Percentiles rank a stretch among this genome's conserved stretches.
Evolutionary conservation across 2,329 filamentous ascomycete genomes (phyloP).

Genomic region (Exophiala lecanii-corni): DNA sequence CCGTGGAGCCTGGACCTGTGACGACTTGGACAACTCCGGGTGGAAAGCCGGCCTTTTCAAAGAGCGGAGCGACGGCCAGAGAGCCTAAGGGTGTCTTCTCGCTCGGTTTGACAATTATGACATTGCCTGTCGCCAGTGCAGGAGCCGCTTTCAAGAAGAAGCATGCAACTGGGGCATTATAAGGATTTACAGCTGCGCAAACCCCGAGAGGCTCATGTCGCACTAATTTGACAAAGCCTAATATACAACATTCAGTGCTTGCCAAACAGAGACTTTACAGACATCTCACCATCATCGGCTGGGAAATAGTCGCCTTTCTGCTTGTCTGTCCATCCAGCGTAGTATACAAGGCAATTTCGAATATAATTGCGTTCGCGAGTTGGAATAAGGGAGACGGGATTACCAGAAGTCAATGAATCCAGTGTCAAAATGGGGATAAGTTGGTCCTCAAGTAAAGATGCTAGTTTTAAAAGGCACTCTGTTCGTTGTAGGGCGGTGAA

Average conservation of each 20-base stretch:
- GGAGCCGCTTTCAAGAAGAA: slow-evolving; percentile 47
- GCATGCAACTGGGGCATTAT: slow-evolving; percentile 23
- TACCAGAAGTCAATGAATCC: slow-evolving; percentile 14
- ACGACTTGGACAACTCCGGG: slow-evolving; percentile 58
- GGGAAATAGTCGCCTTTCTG: slow-evolving; percentile 22
- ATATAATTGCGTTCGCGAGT: slow-evolving; percentile 6
- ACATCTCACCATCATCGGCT: slow-evolving; percentile 17
- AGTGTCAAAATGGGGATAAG: slow-evolving; percentile 10
- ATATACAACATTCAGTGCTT: too few relatives aligned
- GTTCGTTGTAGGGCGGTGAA: slow-evolving; percentile 14
- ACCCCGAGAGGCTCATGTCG: slow-evolving; percentile 26
- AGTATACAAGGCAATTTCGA: slow-evolving; percentile 11
- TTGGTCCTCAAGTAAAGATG: slow-evolving; percentile 12
- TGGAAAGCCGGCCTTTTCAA: slow-evolving; percentile 54
- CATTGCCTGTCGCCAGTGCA: slow-evolving; percentile 48
- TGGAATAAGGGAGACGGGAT: slow-evolving; percentile 9
- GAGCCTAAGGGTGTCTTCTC: slow-evolving; percentile 49
- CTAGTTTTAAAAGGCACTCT: slow-evolving; percentile 13
- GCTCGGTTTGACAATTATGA: slow-evolving; percentile 53
- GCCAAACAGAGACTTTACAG: too few relatives aligned
- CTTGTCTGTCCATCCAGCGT: slow-evolving; percentile 23
- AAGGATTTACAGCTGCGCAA: not conserved
- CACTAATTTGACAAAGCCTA: slow-evolving; percentile 26
- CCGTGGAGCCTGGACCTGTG: slow-evolving; percentile 56
- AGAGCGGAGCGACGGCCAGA: slow-evolving; percentile 53